Base-by-base conservation (phyloP, 2,329 filamentous ascomycete species). In the Microcyclosporella mali region DNA sequence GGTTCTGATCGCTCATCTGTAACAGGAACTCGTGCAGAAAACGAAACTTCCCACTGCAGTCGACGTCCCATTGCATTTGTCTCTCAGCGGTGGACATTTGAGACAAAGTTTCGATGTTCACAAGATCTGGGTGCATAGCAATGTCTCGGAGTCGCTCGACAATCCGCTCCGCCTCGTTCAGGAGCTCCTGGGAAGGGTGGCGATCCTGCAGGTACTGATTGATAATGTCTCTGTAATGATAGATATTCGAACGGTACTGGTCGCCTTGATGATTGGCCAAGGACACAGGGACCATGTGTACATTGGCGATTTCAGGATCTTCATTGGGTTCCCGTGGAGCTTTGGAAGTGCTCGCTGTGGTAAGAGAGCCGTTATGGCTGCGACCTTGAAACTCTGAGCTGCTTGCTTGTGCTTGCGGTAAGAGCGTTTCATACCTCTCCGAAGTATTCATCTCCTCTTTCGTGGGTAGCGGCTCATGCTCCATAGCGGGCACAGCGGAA, bases 11-110 rank as follows among this genome's bases (percentile, higher is more conserved):
- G 6, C 55, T 52, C 2, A 66, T 33, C 6, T 43, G 43, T 1
- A 59, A 49, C 2, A 67, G 39, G 2, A 67, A 46, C 15, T 56
- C 47, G 12, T 56, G 50, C 12, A 68, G 38, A 40, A 68, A 67
- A 3, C 49, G 47, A 38, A 67, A 67, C 41, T 67, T 67, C 4
- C 55, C 49, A 32, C 64, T 66, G 43, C 55, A 59, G 12, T 56
- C 50, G 11, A 56, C 46, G 29, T 62, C 59, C 64, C 64, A 66
- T 28, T 59, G 47, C 1, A 59, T 60, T 33, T 63, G 58, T 15
- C 50, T 38, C 11, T 52, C 47, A 6, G 52, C 51, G 16, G 45
- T 47, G 2, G 56, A 50, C 17, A 53, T 51, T 41, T 61, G 60
- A 1, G 58, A 59, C 9, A 57, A 37, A 0, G 60, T 55, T 32